A percentile compares a stretch with the other conserved stretches of the same genome.
phyloP scores from a whole-genome alignment of 2,329 filamentous ascomycete genomes.

The Beauveria sp. region DNA sequence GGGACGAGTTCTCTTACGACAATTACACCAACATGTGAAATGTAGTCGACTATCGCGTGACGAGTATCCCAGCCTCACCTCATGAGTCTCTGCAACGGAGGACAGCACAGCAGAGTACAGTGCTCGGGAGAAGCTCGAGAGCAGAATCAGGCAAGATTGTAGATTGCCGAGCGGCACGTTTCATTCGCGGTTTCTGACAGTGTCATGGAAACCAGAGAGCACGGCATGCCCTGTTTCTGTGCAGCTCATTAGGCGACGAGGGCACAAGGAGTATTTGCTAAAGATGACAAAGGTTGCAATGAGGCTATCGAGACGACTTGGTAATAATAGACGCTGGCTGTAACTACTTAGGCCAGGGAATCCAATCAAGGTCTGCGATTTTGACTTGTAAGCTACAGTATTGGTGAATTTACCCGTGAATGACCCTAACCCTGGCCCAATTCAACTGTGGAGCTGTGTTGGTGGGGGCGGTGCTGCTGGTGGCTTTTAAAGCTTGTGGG shows the following conservation, averaged over 20 bases:
- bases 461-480: no score
- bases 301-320: background rate
- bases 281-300: background rate
- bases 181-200: background rate
- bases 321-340: background rate
- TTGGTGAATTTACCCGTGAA: no score
- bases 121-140: background rate
- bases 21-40: slow-evolving; percentile 4
- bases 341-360: no score
- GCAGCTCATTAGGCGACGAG: background rate
- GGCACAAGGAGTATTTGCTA: background rate
- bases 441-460: no score
- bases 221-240: background rate
- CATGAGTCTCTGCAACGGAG: background rate
- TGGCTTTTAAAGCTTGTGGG: no score
- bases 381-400: no score
- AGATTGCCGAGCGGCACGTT: background rate
- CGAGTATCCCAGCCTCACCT: background rate
- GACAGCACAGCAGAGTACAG: background rate
- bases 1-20: background rate
- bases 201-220: background rate
- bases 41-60: background rate
- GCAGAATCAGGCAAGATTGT: background rate
- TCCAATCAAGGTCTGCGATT: no score
- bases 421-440: no score